A percentile compares a stretch with the other conserved stretches of the same genome.
phyloP scores from a whole-genome alignment of 202 grass and related monocot species.

The Tripidium arundinaceum region DNA sequence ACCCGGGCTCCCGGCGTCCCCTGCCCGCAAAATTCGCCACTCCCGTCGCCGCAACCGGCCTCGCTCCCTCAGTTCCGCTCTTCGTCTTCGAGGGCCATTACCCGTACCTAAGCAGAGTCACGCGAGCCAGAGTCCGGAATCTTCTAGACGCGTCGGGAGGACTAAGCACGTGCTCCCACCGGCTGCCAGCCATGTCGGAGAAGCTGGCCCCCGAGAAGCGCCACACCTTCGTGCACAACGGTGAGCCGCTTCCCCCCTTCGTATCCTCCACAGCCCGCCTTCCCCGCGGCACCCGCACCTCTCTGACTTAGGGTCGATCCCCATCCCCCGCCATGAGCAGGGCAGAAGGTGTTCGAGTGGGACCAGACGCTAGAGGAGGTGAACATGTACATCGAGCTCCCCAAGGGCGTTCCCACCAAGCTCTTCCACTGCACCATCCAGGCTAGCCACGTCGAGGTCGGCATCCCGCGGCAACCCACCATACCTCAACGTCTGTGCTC shows the following conservation, averaged over 20 bases:
- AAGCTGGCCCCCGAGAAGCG: conserved; percentile 92
- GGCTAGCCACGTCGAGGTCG: conserved; percentile 68
- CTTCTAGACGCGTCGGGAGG: background rate
- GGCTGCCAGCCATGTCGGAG: conserved; percentile 58
- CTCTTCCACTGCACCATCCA: conserved; percentile 82
- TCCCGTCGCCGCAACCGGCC: too few species aligned
- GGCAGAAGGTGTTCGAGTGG: conserved; percentile 98
- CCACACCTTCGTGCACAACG: conserved; percentile 68
- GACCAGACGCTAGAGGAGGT: conserved; percentile 94
- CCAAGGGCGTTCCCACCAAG: conserved; percentile 65
- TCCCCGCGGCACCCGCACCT: background rate
- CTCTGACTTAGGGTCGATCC: conserved; percentile 9
- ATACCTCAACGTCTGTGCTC: conserved; percentile 70
- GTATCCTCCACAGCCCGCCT: background rate
- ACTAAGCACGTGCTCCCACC: too few species aligned
- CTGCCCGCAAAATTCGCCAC: too few species aligned
- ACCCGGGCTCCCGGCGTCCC: too few species aligned
- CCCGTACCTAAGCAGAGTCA: background rate
- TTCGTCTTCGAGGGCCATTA: too few species aligned
- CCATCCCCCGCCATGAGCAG: conserved; percentile 28
- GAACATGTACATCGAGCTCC: conserved; percentile 89
- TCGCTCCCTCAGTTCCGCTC: too few species aligned
- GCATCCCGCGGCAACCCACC: conserved; percentile 84
- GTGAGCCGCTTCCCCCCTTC: conserved; percentile 23
- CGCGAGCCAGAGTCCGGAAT: background rate